phyloP scores from a whole-genome alignment of 352 stramenopile species.

The Phytophthora brassicae region DNA sequence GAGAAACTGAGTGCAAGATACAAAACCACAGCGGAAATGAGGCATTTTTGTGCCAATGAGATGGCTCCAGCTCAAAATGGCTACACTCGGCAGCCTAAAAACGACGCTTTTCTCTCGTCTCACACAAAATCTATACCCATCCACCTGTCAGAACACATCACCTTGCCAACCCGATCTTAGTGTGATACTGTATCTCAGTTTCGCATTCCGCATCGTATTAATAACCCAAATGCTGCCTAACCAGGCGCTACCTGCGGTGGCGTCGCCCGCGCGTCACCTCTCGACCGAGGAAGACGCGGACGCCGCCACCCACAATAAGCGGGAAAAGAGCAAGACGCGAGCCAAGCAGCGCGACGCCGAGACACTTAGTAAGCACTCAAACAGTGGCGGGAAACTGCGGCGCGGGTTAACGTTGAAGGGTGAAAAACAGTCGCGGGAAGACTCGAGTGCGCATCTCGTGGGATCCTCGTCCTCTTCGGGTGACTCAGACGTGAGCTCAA shows the following conservation, averaged over 20 bases:
- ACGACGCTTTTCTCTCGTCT: not conserved
- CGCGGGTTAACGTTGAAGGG: constrained; percentile 1
- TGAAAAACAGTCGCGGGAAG: constrained; percentile 33
- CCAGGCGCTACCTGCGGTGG: not conserved
- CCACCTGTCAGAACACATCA: not conserved
- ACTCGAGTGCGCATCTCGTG: constrained; percentile 69
- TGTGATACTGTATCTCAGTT: constrained; percentile 15
- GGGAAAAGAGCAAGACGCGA: constrained; percentile 8
- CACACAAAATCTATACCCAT: not conserved
- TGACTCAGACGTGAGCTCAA: constrained; percentile 27
- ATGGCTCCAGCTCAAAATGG: constrained; percentile 18
- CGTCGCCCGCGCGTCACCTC: not conserved
- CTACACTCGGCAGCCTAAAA: not conserved
- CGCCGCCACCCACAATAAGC: constrained; percentile 3
- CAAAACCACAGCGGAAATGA: too few species aligned
- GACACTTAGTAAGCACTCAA: constrained; percentile 2
- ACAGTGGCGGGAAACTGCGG: constrained; percentile 3
- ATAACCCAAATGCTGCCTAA: constrained; percentile 10
- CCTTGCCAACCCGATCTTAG: not conserved
- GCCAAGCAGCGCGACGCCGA: constrained; percentile 19
- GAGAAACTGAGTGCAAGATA: too few species aligned
- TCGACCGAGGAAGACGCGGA: constrained; percentile 4
- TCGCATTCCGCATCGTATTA: not conserved
- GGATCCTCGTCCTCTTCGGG: constrained; percentile 25
- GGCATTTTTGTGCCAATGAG: constrained; percentile 16